Conservation (phyloP, 495 filamentous ascomycete genomes). For the Annulohypoxylon maeteangense region DNA sequence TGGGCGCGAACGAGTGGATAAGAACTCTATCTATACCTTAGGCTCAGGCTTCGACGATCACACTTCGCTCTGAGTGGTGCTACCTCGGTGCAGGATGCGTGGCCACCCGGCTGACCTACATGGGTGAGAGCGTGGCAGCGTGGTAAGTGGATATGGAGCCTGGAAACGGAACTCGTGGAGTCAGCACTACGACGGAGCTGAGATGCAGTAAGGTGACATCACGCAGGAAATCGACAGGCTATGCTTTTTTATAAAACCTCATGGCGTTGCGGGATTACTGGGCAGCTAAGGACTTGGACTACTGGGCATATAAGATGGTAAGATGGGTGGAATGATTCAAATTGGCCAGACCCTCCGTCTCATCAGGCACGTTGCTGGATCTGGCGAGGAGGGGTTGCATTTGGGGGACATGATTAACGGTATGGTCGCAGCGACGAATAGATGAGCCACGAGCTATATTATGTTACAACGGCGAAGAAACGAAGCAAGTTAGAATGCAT, state of each 20-base stretch:
- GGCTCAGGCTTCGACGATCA: neutral
- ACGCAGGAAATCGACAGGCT: constrained; percentile 28
- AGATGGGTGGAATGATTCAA: constrained; percentile 4
- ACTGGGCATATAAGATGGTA: constrained; percentile 19
- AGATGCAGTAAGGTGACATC: constrained; percentile 36
- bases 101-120: constrained; percentile 32
- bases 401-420: constrained; percentile 13
- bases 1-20: constrained; percentile 33
- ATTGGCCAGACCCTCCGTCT: constrained; percentile 26
- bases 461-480: neutral
- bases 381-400: constrained; percentile 20
- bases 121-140: constrained; percentile 28
- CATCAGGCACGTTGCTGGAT: constrained; percentile 16
- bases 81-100: constrained; percentile 28
- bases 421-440: constrained; percentile 5
- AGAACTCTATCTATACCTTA: constrained; percentile 42
- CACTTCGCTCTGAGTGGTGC: neutral
- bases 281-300: constrained; percentile 29
- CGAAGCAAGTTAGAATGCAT: constrained; percentile 11
- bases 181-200: constrained; percentile 40
- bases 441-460: constrained; percentile 16
- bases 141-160: constrained; percentile 29
- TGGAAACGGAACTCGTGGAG: constrained; percentile 19
- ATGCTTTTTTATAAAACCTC: constrained; percentile 32
- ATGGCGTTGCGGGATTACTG: constrained; percentile 26